Base-by-base conservation (phyloP, 257 asterid genomes). In the Handroanthus guayacan region DNA sequence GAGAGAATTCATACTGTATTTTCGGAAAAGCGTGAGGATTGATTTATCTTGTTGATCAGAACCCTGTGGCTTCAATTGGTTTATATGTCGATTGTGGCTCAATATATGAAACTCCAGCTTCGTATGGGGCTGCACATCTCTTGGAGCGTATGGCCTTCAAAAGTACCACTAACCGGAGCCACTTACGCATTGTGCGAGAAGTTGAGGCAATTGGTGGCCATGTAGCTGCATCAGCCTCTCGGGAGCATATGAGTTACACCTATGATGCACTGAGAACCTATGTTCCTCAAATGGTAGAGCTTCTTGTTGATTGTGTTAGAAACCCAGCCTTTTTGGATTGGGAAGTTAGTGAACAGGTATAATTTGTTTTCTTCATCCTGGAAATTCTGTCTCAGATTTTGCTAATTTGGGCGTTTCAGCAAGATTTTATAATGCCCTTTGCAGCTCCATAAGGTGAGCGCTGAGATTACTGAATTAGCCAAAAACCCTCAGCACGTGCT, bases 281-380 rank as follows among this genome's bases (percentile, higher is more conserved):
- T 79, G 80, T 84, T 65, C 99, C 99, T 39, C 94, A 87, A 71
- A 92, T 92, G 99, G 96, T 95, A 71, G 97, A 95, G 86, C 88
- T 95, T 81, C 97, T 95, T 50, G 68, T 79, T 78, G 99, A 95
- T 80, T 74, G 79, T 66, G 97, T 91, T 78, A 89, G 96, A 79
- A 95, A 95, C 81, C 98, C 97, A 16, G 97, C 91, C 1, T 95
- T 92, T 78, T 82, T 92, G 82, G 99, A 95, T 62, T 95, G 98
- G 98, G 99, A 95, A 87, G 97, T 92, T 75, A 83, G 77, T 25
- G 99, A 95, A 64, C 99, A 94, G 99, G 99, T 94, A 79, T 16
- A 25, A 34, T 55, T 75, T 50, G 58, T 66, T 20, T 62, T 69
- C 8, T 14, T 65, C 60, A 63, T 78, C 68, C 55, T n/a, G 65